Evolutionary conservation across 2,329 filamentous ascomycete species (phyloP).

Genomic region (Hypoxylon sp.): DNA sequence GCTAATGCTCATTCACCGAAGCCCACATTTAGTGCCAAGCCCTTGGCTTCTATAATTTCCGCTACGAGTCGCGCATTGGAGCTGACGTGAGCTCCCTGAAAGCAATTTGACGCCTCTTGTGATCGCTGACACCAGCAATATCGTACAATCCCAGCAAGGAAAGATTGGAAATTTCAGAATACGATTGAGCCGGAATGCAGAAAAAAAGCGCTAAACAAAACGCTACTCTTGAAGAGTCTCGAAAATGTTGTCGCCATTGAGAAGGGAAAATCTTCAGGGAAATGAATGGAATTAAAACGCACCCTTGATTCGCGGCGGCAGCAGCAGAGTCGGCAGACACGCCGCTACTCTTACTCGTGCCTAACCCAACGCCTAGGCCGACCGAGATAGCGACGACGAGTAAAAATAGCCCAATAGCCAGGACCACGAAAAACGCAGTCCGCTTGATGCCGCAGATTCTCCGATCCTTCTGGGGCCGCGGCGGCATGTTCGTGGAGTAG

Average conservation of each 20-base stretch:
- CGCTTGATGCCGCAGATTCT: conserved; percentile 51
- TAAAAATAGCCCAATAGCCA: conserved; percentile 50
- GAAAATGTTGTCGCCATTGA: no score
- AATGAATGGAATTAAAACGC: conserved; percentile 3
- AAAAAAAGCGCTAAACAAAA: not conserved
- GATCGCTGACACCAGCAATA: conserved; percentile 4
- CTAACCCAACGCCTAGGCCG: conserved; percentile 54
- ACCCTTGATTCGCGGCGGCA: conserved; percentile 25
- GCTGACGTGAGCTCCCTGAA: conserved; percentile 19
- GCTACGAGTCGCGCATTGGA: conserved; percentile 9
- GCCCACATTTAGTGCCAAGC: conserved; percentile 6
- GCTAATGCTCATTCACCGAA: not conserved
- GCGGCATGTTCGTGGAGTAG: conserved; percentile 22
- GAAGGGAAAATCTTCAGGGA: not conserved
- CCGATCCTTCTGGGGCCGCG: conserved; percentile 15
- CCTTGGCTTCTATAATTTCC: not conserved
- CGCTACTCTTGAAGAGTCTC: not conserved
- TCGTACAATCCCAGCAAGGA: not conserved
- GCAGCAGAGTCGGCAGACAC: not conserved
- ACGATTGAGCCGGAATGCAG: not conserved
- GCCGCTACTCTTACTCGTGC: conserved; percentile 29
- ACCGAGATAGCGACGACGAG: conserved; percentile 51
- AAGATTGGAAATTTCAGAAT: not conserved
- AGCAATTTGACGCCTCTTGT: not conserved
- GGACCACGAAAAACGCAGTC: conserved; percentile 49